Base-by-base conservation (phyloP, 352 stramenopile genomes). In the Pythium phragmiticola region DNA sequence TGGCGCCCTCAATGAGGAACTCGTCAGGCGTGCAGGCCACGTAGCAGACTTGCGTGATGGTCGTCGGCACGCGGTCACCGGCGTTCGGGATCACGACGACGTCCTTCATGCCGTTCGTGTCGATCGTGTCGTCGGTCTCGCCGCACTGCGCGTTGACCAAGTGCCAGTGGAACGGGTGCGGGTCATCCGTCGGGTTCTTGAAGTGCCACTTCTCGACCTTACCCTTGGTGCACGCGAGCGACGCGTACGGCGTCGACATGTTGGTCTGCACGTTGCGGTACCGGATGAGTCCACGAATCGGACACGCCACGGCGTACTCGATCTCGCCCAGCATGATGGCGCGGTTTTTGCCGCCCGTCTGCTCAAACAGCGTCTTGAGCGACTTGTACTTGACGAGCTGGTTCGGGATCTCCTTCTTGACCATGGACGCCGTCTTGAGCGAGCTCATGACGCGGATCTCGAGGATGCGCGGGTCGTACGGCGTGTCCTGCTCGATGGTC, bases 161-260 rank as follows among this genome's bases (percentile, higher is more conserved):
- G 53, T 90, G 82, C 82, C 82, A 91, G 57, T 91, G 82, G 70
- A 91, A 90, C 45, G 82, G 82, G 55, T 91, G 80, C 28, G 80
- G 74, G 56, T 91, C 82, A 47, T 89, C 80, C 6, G 82, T 89
- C 19, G 82, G 82, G 67, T 91, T 90, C 69, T 88, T 78, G 58
- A 91, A 91, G 68, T 86, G 72, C 82, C 82, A 91, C 55, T 87
- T 86, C 67, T 91, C 82, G 9, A 89, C 82, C 55, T 78, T 88
- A 41, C 82, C 82, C 57, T 78, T 80, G 4, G 82, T 89, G 62
- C 80, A 91, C 47, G 69, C 59, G n/a, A 89, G 65, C 13, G 71
- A 79, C 41, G 65, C 78, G 49, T 23, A 62, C 9, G 79, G 76
- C 46, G 70, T 84, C 52, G 75, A 78, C n/a, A 77, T 70, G 63